These are phyloP conservation scores for Boletus reticuloceps DNA, from an alignment of 768 basidiomycete genomes.

Conservation along the genomic window DNA sequence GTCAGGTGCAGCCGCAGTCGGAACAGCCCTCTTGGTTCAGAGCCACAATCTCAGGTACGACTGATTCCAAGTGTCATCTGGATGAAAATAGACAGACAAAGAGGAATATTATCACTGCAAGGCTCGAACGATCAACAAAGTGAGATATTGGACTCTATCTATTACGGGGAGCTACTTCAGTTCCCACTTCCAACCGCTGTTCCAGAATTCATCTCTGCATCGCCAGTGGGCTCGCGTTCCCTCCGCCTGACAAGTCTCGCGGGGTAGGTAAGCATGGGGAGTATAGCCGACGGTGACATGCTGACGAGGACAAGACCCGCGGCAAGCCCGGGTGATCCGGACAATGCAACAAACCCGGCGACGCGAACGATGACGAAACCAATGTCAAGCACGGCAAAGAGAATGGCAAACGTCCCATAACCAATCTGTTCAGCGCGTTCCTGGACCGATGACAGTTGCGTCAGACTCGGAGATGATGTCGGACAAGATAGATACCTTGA, in stretches of 20 bases:
- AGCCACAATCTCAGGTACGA: no score
- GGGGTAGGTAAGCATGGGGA: conserved; percentile 1
- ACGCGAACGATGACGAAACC: conserved; percentile 20
- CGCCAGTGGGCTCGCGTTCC: neutral
- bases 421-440: conserved; percentile 14
- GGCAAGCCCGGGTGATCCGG: conserved; percentile 11
- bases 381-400: conserved; percentile 19
- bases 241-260: neutral
- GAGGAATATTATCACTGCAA: no score
- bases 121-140: neutral
- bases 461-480: neutral
- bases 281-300: conserved; percentile 3
- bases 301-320: conserved; percentile 9
- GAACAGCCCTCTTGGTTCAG: neutral
- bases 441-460: neutral
- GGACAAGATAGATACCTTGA: conserved; percentile 19
- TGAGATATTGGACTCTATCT: no score
- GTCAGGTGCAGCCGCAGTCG: neutral
- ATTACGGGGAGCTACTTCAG: neutral
- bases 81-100: no score
- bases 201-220: conserved; percentile 1
- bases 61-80: no score
- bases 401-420: neutral
- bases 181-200: neutral
- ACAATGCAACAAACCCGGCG: conserved; percentile 9